A percentile compares a stretch with the other conserved stretches of the same genome.
phyloP scores from a whole-genome alignment of 495 filamentous ascomycete species.

The Sordaria brevicollis region DNA sequence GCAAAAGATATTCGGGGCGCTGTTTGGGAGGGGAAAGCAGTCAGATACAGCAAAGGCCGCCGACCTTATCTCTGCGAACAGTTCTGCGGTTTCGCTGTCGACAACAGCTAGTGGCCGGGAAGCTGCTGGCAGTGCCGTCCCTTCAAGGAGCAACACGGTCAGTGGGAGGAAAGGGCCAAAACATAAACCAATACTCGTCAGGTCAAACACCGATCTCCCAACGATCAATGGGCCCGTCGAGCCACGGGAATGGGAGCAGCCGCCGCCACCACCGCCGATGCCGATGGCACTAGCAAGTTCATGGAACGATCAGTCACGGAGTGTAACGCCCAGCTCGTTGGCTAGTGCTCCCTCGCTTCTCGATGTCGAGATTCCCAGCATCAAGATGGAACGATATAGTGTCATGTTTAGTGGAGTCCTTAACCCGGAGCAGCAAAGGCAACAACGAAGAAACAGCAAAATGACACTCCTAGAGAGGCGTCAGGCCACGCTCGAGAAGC shows the following conservation, averaged over 20 bases:
- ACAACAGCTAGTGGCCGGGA: slow-evolving; percentile 1
- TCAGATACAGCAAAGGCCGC: slow-evolving; percentile 13
- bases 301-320: not conserved
- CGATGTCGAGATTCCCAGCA: slow-evolving; percentile 69
- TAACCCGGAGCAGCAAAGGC: slow-evolving; percentile 19
- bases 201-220: slow-evolving; percentile 26
- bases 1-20: slow-evolving; percentile 37
- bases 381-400: slow-evolving; percentile 81
- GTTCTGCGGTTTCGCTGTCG: slow-evolving; percentile 6
- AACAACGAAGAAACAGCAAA: not conserved
- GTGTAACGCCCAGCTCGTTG: not conserved
- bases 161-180: slow-evolving; percentile 15
- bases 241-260: not conserved
- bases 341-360: slow-evolving; percentile 26
- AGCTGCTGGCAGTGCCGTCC: slow-evolving; percentile 1
- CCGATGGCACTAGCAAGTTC: not conserved
- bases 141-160: slow-evolving; percentile 29
- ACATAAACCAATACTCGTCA: slow-evolving; percentile 28
- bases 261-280: not conserved
- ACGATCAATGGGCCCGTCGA: not conserved
- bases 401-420: slow-evolving; percentile 86
- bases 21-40: slow-evolving; percentile 37
- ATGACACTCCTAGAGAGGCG: slow-evolving; percentile 51
- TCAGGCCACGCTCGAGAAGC: slow-evolving; percentile 56
- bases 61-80: slow-evolving; percentile 5